Base-by-base conservation (phyloP, 768 basidiomycete species). In the Pulveroboletus sp. region DNA sequence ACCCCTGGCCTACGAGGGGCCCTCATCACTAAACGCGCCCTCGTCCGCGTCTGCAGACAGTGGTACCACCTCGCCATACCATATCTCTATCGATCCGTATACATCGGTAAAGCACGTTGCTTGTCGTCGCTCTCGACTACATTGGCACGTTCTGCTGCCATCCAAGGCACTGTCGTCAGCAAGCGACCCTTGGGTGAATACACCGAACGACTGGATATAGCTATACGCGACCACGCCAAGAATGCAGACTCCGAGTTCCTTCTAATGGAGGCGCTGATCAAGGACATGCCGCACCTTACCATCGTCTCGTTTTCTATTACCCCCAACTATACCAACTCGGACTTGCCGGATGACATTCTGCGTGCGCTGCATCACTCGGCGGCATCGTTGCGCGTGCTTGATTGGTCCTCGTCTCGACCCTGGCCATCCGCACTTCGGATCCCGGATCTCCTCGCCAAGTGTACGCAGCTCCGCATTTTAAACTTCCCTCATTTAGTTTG, bases 41-140 rank as follows among this genome's bases (percentile, higher is more conserved):
- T 67, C 22, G 66, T 68, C 2, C 58, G 60, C 7, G 66, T 67
- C 31, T 68, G 62, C 51, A 66, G 41, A 40, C 57, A 50, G 43
- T 67, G 65, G 65, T 63, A 57, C 55, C 49, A 61, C 36, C 43
- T 68, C 26, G 60, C 66, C 20, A 34, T 46, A 12, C 56, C 55
- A 3, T 49, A 35, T 34, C 64, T 67, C 31, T 64, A 68, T 34
- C 43, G 40, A 30, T 60, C 65, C 12, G 46, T 67, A 2, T 61
- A 56, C 27, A 49, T 67, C 3, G 51, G 60, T 2, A 56, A 55
- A 24, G 45, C 29, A 13, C 56, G 52, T 22, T 59, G 38, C 41
- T 13, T 67, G 8, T 20, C 43, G 13, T 62, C 62, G 12, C 60
- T 68, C 20, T 49, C 42, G 9, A 44, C 5, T 24, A 45, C 57